Base-by-base conservation (phyloP, 2,329 filamentous ascomycete genomes). In the Coniella lustricola region DNA sequence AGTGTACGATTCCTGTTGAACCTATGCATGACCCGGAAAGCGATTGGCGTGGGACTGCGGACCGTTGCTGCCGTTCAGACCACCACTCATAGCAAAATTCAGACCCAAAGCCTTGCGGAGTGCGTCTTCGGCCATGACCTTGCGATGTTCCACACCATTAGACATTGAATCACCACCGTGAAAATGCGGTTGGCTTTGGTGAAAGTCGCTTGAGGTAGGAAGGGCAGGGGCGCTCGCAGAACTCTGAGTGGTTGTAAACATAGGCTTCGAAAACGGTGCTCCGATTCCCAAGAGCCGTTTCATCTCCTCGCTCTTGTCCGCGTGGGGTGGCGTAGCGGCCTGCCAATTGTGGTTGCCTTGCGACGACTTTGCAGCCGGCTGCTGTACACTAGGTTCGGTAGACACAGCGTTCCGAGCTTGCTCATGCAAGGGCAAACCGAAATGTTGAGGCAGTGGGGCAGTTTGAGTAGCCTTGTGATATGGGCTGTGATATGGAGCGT, bases 71-170 rank as follows among this genome's bases (percentile, higher is more conserved):
- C 48, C 22, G 35, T 53, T 45, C 8, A 51, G 39, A 10, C 49
- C 50, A 18, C 44, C 36, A 31, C 48, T 38, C 21, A 50, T 41
- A 12, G 50, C 33, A 14, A 50, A 38, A 20, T 50, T 53, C 31
- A 53, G 31, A 37, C 44, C 44, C 44, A 47, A 22, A 18, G 44
- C 50, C 35, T 50, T 49, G 37, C 50, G 50, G 16, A 53, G 48
- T 7, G 50, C 50, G 20, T 53, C 44, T 42, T 53, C 50, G 13
- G 47, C 50, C 25, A 49, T 44, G 12, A 38, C 40, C 17, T 44
- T 53, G 35, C 50, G 49, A 12, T 39, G 40, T 7, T 53, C 50
- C 22, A 45, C 20, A 32, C 38, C 40, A 10, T 36, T 39, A 14
- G 47, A 44, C 31, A 18, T 33, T n/a, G 31, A 31, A n/a, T 14